A percentile compares a stretch with the other conserved stretches of the same genome.
phyloP scores from a whole-genome alignment of 176 grass and related monocot species.

The Lolium multiflorum region DNA sequence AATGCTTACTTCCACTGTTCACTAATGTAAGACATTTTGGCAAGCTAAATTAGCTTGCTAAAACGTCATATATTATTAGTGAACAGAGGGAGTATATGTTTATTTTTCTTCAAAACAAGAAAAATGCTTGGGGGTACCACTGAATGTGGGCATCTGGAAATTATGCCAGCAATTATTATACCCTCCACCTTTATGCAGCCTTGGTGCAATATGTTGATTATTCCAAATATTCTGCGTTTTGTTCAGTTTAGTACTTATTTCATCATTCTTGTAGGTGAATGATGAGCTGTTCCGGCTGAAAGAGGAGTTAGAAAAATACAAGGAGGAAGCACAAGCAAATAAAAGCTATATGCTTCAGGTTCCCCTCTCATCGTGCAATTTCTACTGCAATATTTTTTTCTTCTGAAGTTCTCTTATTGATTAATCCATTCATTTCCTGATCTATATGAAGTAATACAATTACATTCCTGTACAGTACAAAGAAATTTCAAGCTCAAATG shows the following conservation, averaged over 20 bases:
- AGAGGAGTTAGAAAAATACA: conserved; percentile 89
- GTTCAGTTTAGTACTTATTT: conserved; percentile 6
- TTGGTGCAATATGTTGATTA: background rate
- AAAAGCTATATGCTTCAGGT: conserved; percentile 99
- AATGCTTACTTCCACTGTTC: too few relatives aligned
- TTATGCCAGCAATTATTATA: background rate
- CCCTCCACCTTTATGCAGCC: conserved; percentile 29
- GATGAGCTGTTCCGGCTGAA: conserved; percentile 75
- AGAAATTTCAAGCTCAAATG: conserved; percentile 93
- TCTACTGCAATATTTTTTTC: conserved; percentile 20
- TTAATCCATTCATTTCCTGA: conserved; percentile 33
- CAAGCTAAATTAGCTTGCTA: too few relatives aligned
- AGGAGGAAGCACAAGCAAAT: conserved; percentile 89
- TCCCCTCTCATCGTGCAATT: background rate
- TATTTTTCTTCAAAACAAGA: background rate
- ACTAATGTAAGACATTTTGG: too few relatives aligned
- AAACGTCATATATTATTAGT: too few relatives aligned
- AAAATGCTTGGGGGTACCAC: background rate
- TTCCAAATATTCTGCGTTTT: background rate
- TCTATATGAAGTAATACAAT: conserved; percentile 33
- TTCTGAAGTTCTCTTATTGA: conserved; percentile 16
- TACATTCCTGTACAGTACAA: conserved; percentile 78
- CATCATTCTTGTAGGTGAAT: conserved; percentile 50
- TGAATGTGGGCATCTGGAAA: background rate
- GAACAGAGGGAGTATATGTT: background rate